These are phyloP conservation scores for Nakazawaea populi DNA, from an alignment of 805 yeast genomes.

Conservation along the genomic window DNA sequence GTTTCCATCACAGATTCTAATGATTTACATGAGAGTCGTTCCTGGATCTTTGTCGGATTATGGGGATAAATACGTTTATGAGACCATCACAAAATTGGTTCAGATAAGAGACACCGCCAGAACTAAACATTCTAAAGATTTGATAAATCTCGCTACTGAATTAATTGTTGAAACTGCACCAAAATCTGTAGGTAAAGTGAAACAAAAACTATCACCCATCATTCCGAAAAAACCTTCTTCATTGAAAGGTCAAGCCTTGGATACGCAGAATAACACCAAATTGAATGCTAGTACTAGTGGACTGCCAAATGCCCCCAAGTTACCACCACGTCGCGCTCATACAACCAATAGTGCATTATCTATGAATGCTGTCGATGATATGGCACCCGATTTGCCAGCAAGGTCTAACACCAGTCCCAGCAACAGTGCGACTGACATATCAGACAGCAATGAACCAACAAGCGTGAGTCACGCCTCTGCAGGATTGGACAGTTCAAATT, in stretches of 20 bases:
- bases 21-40: constrained; percentile 78
- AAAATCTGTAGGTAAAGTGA: not conserved
- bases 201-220: constrained; percentile 27
- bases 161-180: not conserved
- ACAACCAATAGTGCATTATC: not conserved
- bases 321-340: constrained; percentile 8
- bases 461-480: not conserved
- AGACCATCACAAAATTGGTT: not conserved
- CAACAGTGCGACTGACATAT: too few relatives aligned
- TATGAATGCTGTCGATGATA: constrained; percentile 6
- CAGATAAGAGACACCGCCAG: constrained; percentile 13
- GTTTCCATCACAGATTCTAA: constrained; percentile 60
- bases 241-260: constrained; percentile 27
- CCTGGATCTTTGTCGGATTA: constrained; percentile 57
- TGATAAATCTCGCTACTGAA: constrained; percentile 30
- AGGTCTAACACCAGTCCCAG: not conserved
- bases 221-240: constrained; percentile 42
- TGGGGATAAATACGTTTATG: constrained; percentile 28
- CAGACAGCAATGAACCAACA: not conserved
- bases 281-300: too few relatives aligned
- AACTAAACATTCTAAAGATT: constrained; percentile 18
- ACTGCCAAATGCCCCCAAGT: not conserved
- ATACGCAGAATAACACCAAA: constrained; percentile 9
- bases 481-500: constrained; percentile 9
- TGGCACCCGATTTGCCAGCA: constrained; percentile 19